phyloP scores from a whole-genome alignment of 2,329 filamentous ascomycete genomes.

The Microdochium nivale region DNA sequence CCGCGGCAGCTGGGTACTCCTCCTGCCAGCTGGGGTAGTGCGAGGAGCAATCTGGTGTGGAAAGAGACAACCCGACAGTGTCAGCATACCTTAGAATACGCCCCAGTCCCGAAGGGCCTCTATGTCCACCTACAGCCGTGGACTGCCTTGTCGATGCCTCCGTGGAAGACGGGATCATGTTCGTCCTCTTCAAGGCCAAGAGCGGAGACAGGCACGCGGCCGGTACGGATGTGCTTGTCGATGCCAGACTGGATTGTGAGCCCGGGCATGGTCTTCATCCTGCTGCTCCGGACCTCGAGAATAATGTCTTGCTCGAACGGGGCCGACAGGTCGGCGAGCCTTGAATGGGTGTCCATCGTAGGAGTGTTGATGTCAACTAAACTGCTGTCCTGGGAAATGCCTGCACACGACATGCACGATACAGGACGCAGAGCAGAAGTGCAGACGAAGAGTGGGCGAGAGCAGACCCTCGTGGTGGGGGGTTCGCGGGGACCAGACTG shows the following conservation, averaged over 20 bases:
- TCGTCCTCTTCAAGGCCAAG: conserved; percentile 50
- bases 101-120: background rate
- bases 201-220: conserved; percentile 34
- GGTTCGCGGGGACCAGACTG: too few relatives aligned
- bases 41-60: conserved; percentile 42
- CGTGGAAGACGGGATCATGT: conserved; percentile 53
- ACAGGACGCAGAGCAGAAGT: too few relatives aligned
- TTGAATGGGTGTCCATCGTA: too few relatives aligned
- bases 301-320: conserved; percentile 39
- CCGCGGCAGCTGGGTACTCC: conserved; percentile 41
- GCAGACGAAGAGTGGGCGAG: too few relatives aligned
- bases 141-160: conserved; percentile 55
- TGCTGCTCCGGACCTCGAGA: conserved; percentile 47
- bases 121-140: conserved; percentile 37
- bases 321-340: conserved; percentile 25
- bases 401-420: too few relatives aligned
- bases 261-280: conserved; percentile 44
- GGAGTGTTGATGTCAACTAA: too few relatives aligned
- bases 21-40: conserved; percentile 49
- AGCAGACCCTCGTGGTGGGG: too few relatives aligned
- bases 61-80: background rate
- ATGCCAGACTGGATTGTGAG: conserved; percentile 47
- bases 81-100: background rate
- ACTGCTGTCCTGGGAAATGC: too few relatives aligned
- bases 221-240: conserved; percentile 37